Evolutionary conservation across 1,284 basidiomycete species (phyloP), one percentile per base, ranked within the genome.

Genomic region (Abortiporus biennis): DNA sequence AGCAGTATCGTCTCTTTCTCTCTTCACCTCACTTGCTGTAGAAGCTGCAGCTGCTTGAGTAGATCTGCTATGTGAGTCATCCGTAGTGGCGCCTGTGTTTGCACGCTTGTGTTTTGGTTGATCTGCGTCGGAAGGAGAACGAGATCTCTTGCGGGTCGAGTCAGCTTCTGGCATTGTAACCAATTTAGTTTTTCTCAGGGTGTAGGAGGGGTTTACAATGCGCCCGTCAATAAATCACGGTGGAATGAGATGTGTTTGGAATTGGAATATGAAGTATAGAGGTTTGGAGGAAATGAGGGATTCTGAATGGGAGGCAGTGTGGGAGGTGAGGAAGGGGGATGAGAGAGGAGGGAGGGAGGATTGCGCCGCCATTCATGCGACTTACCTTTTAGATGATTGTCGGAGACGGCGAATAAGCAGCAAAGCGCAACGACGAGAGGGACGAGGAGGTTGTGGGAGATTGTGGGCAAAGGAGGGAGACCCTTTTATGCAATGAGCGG

Each of bases 91-190:
- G 69, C 83, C 86, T 51, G 83, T 89, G 60, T 90, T 89, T 63
- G 81, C 74, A 63, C 86, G 81, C 69, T 90, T 90, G 65, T 82
- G 71, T 67, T 87, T 85, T 55, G 80, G 79, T 56, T 81, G 72
- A 56, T 87, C 86, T 61, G 69, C 75, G 67, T 89, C 85, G 56
- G 85, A 88, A 45, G 85, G 81, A 44, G 86, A 89, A 61, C 85
- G 84, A 53, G 87, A 90, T 55, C 87, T 79, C 67, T 90, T 89
- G 66, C 86, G 81, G 61, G 71, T 85, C 52, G 73, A 72, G 68
- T 88, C 85, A 71, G 75, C 72, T 72, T 83, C 84, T 83, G 80
- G 78, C 80, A 85, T 85, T 63, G 72, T 76, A 72, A 71, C 50
- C 47, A 51, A 66, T 69, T 64, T 60, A 68, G 71, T 64, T 50